Evolutionary conservation across 306 rosid species (phyloP), one percentile per base, ranked within the genome.

Genomic region (Sesbania bispinosa): DNA sequence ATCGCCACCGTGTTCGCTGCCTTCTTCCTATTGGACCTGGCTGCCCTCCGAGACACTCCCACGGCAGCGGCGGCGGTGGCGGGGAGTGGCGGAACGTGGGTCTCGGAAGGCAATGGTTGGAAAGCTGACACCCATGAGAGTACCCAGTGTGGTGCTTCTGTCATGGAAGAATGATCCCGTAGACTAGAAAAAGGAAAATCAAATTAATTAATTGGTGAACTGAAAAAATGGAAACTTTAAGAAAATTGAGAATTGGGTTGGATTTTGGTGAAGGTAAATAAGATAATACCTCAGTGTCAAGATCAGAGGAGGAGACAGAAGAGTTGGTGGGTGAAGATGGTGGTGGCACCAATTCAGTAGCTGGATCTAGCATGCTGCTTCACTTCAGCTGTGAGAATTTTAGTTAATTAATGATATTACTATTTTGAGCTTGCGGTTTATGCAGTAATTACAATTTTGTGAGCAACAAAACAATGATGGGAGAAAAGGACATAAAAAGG

Each of bases 81-180:
- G n/a, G n/a, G 21, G 8, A 27, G 33, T 1, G 45, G 38, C 69
- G 86, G 96, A n/a, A 87, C 5, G 86, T 0, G 93, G 88, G 0
- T 84, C 84, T 71, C 92, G 77, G 90, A 92, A 92, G 7, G 96
- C 54, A 33, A 87, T 84, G 23, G 93, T 69, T 1, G 96, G 92
- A 77, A 88, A 93, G 67, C 84, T 90, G 20, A 93, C 96, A 0
- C 98, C 98, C 97, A 93, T 93, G 7, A 93, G 81, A 30, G 98
- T 88, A 8, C 96, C 98, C 15, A 93, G 63, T 10, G 96, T 86
- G 7, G 96, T 90, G 85, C 98, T 90, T 76, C 93, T 73, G 41
- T 93, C 98, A 36, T 90, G 98, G 80, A 93, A 93, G 77, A 93
- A 93, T 0, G 98, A 93, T 39, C 98, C 98, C 15, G 97, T 93